phyloP scores from a whole-genome alignment of 441 rosid species.

The Omphalea diandra region DNA sequence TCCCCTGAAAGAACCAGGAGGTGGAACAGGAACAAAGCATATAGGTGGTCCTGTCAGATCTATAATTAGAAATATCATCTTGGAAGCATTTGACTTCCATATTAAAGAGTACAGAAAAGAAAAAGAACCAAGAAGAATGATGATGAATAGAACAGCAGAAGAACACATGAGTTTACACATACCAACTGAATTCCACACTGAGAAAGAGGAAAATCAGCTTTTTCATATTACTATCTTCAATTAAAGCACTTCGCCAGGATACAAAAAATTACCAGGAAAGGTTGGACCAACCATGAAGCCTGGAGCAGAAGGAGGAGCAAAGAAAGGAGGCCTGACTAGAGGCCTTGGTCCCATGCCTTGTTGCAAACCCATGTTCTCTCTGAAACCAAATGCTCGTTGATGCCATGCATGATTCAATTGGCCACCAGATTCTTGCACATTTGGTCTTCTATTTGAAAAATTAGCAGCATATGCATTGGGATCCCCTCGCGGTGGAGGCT shows the following conservation, averaged over 20 bases:
- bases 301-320: constrained; percentile 66
- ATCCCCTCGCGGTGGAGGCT: constrained; percentile 60
- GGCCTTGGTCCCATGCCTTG: constrained; percentile 69
- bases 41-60: constrained; percentile 56
- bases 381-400: constrained; percentile 57
- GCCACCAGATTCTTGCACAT: constrained; percentile 44
- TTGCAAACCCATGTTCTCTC: constrained; percentile 55
- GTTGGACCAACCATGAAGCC: constrained; percentile 76
- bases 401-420: constrained; percentile 59
- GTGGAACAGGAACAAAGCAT: constrained; percentile 62
- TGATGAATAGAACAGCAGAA: not conserved
- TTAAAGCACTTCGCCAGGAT: constrained; percentile 3
- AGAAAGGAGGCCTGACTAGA: constrained; percentile 54
- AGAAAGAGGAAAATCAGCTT: not conserved
- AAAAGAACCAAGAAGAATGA: not conserved
- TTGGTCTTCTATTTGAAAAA: constrained; percentile 50
- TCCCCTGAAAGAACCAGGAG: constrained; percentile 71
- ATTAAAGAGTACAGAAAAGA: not conserved
- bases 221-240: not conserved
- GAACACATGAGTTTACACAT: not conserved
- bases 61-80: constrained; percentile 16
- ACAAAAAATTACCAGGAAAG: constrained; percentile 66
- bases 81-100: constrained; percentile 10
- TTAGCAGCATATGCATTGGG: constrained; percentile 44
- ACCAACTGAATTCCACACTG: not conserved